These are phyloP conservation scores for Colletotrichum paranaense DNA, from an alignment of 2,329 filamentous ascomycete species.

Conservation along the genomic window DNA sequence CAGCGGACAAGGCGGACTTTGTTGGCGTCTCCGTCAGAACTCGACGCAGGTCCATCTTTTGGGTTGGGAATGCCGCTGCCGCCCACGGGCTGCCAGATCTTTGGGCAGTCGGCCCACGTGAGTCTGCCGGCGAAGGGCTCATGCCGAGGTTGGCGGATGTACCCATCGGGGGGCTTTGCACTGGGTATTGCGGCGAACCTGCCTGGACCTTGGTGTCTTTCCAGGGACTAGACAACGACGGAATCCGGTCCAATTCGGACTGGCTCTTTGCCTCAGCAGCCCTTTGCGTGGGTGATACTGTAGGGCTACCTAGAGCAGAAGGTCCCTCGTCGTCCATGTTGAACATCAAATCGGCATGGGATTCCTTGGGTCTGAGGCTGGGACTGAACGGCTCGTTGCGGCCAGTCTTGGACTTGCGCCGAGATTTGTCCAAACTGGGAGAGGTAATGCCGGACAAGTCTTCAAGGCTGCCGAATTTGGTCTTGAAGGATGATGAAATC, in stretches of 20 bases:
- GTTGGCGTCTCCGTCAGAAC: conserved; percentile 75
- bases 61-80: conserved; percentile 61
- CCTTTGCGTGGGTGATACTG: conserved; percentile 21
- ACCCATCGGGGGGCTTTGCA: conserved; percentile 2
- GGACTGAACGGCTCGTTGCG: conserved; percentile 74
- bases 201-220: conserved; percentile 47
- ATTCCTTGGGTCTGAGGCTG: conserved; percentile 74
- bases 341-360: conserved; percentile 84
- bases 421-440: conserved; percentile 56
- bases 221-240: conserved; percentile 49
- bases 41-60: conserved; percentile 79
- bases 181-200: conserved; percentile 12
- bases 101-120: neutral
- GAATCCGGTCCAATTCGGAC: conserved; percentile 30
- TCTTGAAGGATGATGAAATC: conserved; percentile 68
- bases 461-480: conserved; percentile 73
- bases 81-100: conserved; percentile 61
- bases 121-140: conserved; percentile 23
- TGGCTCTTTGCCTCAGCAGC: conserved; percentile 9
- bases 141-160: neutral
- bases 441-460: conserved; percentile 59
- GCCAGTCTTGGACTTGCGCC: conserved; percentile 57
- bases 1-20: conserved; percentile 64
- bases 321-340: conserved; percentile 87
- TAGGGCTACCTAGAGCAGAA: conserved; percentile 43